A percentile compares a stretch with the other conserved stretches of the same genome.
Conservation (phyloP, 495 filamentous ascomycete species). For the Arthonia radiata region DNA sequence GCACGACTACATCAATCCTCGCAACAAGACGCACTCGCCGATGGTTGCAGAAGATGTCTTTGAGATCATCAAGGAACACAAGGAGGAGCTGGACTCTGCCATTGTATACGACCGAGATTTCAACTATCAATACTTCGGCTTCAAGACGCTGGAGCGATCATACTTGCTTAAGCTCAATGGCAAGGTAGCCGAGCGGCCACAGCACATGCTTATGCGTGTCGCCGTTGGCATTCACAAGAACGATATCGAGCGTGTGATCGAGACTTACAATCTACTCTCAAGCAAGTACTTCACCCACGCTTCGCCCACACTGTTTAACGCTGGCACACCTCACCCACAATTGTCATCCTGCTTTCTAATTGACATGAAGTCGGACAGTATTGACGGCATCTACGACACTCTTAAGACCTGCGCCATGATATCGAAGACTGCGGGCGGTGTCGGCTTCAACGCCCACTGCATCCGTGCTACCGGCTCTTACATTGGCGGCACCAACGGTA, state of each 20-base stretch:
- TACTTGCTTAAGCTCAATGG: constrained; percentile 83
- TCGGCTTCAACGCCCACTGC: constrained; percentile 82
- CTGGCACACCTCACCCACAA: constrained; percentile 80
- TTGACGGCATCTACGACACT: constrained; percentile 97
- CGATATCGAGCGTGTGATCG: constrained; percentile 75
- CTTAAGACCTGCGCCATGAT: constrained; percentile 99
- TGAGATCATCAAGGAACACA: constrained; percentile 80
- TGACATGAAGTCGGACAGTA: constrained; percentile 97
- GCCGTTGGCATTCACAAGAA: constrained; percentile 90
- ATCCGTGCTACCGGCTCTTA: constrained; percentile 94
- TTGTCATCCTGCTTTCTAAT: constrained; percentile 93
- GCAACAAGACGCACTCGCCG: constrained; percentile 57
- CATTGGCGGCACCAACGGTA: constrained; percentile 90
- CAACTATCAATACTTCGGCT: constrained; percentile 99
- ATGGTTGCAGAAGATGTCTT: constrained; percentile 85
- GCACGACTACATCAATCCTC: constrained; percentile 90
- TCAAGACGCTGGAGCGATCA: constrained; percentile 96
- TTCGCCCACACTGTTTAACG: constrained; percentile 93
- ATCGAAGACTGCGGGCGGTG: constrained; percentile 95
- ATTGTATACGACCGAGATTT: constrained; percentile 98
- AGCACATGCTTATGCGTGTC: constrained; percentile 99
- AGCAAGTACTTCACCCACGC: constrained; percentile 95
- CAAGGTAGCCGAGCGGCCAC: constrained; percentile 83
- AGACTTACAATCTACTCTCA: constrained; percentile 97
- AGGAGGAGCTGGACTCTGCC: constrained; percentile 87